Evolutionary conservation across 2,329 filamentous ascomycete species (phyloP), one percentile per base, ranked within the genome.

Genomic region (Orbilia javanica): DNA sequence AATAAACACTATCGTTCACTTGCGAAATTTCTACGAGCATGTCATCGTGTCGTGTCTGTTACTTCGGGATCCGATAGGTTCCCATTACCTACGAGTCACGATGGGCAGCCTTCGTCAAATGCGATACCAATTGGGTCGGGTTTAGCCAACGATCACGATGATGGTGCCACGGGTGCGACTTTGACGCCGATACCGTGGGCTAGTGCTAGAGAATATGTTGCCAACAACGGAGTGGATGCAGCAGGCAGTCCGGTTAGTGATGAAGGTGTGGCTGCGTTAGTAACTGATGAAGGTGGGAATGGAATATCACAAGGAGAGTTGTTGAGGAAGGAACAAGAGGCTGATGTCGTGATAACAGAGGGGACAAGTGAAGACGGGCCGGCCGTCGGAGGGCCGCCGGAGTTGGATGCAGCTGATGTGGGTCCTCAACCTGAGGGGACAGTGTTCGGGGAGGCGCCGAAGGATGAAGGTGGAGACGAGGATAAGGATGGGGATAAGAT

Each of bases 131-230:
- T 80, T 15, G 81, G 82, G 6, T 84, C 87, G 10, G 84, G 86
- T 2, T 88, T 87, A 86, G 84, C 85, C 0, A 86, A 95, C 5
- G 94, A 93, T 1, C 93, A 92, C 60, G 95, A 98, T 81, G 95
- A 97, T 83, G 64, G 48, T 2, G 92, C 91, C 11, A 95, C 95
- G 22, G 96, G 96, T 5, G 96, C 96, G 0, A 87, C 97, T 18
- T 87, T 99, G 62, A 98, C 95, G 0, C 96, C 95, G 0, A 98
- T 99, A 72, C 93, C 94, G 0, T 99, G 96, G 96, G 75, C 76
- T 82, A 79, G 75, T 1, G 80, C 82, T 4, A 82, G 82, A 8
- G 83, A 83, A 10, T 80, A 76, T 31, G 80, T 79, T 6, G 81
- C 80, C 11, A 81, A 80, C 13, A 66, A 71, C 25, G 66, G 53